Percentiles rank a stretch among this genome's conserved stretches.
Evolutionary conservation across 805 yeast genomes (phyloP).

Genomic region (Metschnikowia peoriensis): DNA sequence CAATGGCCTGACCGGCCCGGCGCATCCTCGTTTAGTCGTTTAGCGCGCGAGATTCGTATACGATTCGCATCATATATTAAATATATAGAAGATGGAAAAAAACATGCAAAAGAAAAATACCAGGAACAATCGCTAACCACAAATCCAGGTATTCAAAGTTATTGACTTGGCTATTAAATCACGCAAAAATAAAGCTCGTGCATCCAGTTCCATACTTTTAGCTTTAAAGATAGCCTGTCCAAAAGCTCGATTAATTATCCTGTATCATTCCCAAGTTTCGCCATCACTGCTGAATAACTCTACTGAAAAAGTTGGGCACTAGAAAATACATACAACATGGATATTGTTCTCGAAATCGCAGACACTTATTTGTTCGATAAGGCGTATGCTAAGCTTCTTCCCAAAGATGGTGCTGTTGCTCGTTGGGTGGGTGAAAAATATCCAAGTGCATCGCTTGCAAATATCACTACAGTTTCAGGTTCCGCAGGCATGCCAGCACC

Average conservation of each 20-base stretch:
- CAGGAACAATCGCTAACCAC: neutral
- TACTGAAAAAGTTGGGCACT: neutral
- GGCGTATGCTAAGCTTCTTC: slow-evolving; percentile 67
- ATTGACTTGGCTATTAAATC: neutral
- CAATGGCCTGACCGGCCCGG: slow-evolving; percentile 12
- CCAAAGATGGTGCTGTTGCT: slow-evolving; percentile 49
- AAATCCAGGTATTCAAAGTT: neutral
- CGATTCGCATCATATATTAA: slow-evolving; percentile 2
- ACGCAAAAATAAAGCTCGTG: too few relatives aligned
- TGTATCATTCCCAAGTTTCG: neutral
- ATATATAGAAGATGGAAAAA: slow-evolving; percentile 4
- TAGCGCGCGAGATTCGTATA: slow-evolving; percentile 7
- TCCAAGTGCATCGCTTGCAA: slow-evolving; percentile 14
- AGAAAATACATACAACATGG: slow-evolving; percentile 52
- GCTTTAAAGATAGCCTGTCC: neutral
- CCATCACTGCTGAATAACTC: neutral
- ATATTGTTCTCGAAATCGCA: slow-evolving; percentile 77
- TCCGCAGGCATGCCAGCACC: slow-evolving; percentile 15
- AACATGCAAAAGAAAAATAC: neutral
- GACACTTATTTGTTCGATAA: slow-evolving; percentile 77
- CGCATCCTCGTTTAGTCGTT: slow-evolving; percentile 14
- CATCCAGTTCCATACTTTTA: neutral
- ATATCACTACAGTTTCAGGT: slow-evolving; percentile 14
- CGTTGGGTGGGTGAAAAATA: slow-evolving; percentile 15
- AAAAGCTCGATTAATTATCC: neutral